Conservation (phyloP, 192 early-diverging fungal genomes). For the Piromyces finnis region DNA sequence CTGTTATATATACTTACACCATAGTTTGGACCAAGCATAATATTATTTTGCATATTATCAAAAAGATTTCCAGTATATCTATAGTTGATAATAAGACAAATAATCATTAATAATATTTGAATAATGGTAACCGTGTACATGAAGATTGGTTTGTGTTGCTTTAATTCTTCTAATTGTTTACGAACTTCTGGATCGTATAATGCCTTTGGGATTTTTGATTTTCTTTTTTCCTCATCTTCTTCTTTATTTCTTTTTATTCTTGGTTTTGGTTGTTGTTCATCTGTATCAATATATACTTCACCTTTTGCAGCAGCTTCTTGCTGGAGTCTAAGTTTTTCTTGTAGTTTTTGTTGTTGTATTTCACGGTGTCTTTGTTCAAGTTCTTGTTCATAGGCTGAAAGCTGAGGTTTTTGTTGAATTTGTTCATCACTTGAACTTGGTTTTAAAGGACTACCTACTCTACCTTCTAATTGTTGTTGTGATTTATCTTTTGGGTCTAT, state of each 20-base stretch:
- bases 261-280: background rate
- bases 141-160: constrained; percentile 23
- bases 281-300: background rate
- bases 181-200: constrained; percentile 23
- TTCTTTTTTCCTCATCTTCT: constrained; percentile 1
- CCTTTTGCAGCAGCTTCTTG: background rate
- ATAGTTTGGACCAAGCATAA: background rate
- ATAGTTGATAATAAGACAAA: background rate
- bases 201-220: constrained; percentile 5
- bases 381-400: background rate
- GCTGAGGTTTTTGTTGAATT: background rate
- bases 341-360: background rate
- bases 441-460: no score
- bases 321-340: background rate
- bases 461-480: background rate
- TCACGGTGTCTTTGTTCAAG: background rate
- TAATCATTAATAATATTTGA: constrained; percentile 13
- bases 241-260: background rate
- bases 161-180: constrained; percentile 15
- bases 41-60: background rate
- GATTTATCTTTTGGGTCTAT: background rate
- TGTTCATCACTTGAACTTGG: no score
- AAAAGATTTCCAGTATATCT: background rate
- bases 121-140: constrained; percentile 14
- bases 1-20: background rate